Base-by-base conservation (phyloP, 768 basidiomycete genomes). In the Lentinula sp. region DNA sequence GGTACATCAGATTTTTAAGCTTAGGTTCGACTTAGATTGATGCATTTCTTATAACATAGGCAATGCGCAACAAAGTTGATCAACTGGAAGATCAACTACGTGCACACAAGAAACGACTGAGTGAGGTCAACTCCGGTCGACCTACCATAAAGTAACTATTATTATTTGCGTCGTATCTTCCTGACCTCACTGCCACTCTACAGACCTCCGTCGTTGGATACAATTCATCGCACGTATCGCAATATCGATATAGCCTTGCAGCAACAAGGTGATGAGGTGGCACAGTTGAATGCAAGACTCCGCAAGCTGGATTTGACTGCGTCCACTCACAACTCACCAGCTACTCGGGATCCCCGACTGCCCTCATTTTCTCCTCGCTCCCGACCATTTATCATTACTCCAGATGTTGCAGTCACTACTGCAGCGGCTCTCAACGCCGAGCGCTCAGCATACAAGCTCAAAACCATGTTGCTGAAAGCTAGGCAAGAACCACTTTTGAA, bases 381-480 rank as follows among this genome's bases (percentile, higher is more conserved):
- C 45, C 77, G 75, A 46, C 75, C 76, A 6, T 69, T 73, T 62
- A 80, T 73, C 43, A 74, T 86, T 1, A 86, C 84, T 0, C 85
- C 87, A 0, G 79, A 86, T 64, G 83, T 91, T 42, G 91, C 90
- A 0, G 77, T 80, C 7, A 86, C 85, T 4, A 91, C 91, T 0
- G 89, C 91, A 0, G 89, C 89, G 1, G 91, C 93, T 23, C 76
- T 95, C 51, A 89, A 91, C 62, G 87, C 90, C 0, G 93, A 94
- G 71, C 79, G 88, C 34, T 83, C 88, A 5, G 88, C 88, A 1
- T 81, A 83, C 54, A 81, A 77, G 62, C 77, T 94, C 59, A 93
- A 93, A 72, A 77, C 77, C 4, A 86, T 86, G 0, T 76, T 94
- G 8, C 71, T 92, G 23, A 69, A 75, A 5, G 78, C 78, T 1